Percentiles rank a stretch among this genome's conserved stretches.
Conservation (phyloP, 2,329 filamentous ascomycete genomes). For the Lachnellula suecica region DNA sequence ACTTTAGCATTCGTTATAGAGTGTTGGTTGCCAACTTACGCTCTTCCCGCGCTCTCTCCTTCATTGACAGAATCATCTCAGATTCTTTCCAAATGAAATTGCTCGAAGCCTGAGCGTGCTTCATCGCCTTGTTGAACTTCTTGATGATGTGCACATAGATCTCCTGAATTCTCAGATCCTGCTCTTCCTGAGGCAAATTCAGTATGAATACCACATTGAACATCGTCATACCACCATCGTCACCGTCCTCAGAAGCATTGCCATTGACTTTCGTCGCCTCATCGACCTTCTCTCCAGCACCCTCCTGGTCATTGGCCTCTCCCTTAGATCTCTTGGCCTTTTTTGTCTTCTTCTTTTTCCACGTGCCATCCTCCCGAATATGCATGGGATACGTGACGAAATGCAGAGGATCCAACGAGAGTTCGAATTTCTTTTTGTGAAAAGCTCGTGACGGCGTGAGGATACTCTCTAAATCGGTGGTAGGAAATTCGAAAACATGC, state of each 20-base stretch:
- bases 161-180: conserved; percentile 70
- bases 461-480: conserved; percentile 77
- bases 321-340: conserved; percentile 35
- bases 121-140: conserved; percentile 88
- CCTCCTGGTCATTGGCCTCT: conserved; percentile 15
- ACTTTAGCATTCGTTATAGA: conserved; percentile 7
- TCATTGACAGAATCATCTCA: conserved; percentile 76
- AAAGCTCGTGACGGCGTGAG: conserved; percentile 73
- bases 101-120: conserved; percentile 85
- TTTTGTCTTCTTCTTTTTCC: conserved; percentile 60
- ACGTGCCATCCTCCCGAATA: conserved; percentile 73
- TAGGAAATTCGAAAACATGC: conserved; percentile 69
- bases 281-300: conserved; percentile 5
- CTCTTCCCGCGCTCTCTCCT: conserved; percentile 77
- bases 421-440: conserved; percentile 80
- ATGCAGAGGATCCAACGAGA: conserved; percentile 75
- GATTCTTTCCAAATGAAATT: conserved; percentile 93
- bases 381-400: conserved; percentile 85
- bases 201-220: conserved; percentile 96
- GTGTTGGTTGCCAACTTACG: conserved; percentile 32
- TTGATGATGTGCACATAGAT: conserved; percentile 89
- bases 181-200: conserved; percentile 75
- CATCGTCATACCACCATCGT: conserved; percentile 71
- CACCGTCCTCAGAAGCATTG: conserved; percentile 25
- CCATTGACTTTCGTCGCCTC: conserved; percentile 29